These are phyloP conservation scores for Dendrocalamus latiflorus DNA, from an alignment of 202 grass and related monocot species.

Conservation along the genomic window DNA sequence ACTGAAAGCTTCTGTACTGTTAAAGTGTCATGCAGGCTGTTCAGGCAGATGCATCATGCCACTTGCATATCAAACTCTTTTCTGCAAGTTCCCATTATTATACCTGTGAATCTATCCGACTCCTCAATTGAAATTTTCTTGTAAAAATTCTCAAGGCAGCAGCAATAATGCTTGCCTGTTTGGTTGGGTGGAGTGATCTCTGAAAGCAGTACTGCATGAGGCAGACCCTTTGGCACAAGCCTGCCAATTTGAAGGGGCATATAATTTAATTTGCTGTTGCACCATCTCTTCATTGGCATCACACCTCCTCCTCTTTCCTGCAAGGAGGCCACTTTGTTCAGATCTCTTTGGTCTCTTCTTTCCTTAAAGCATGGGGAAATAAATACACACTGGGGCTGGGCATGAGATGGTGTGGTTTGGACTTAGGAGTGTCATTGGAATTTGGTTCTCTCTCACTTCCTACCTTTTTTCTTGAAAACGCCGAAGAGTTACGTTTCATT, in stretches of 20 bases:
- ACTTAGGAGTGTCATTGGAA: conserved; percentile 30
- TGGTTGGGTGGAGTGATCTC: conserved; percentile 34
- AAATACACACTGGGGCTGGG: neutral
- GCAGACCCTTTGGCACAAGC: conserved; percentile 30
- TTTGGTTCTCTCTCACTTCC: conserved; percentile 28
- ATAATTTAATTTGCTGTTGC: conserved; percentile 28
- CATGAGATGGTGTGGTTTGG: conserved; percentile 33
- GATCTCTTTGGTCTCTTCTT: too few species aligned
- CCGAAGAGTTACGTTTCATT: too few species aligned
- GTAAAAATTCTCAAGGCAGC: conserved; percentile 11
- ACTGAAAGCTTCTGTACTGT: conserved; percentile 1
- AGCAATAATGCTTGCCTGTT: conserved; percentile 27
- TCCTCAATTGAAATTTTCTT: conserved; percentile 1
- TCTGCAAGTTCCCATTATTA: neutral
- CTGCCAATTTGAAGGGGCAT: conserved; percentile 31
- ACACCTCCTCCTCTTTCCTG: too few species aligned
- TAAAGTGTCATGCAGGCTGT: conserved; percentile 21
- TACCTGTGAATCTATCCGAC: neutral
- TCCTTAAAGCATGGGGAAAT: too few species aligned
- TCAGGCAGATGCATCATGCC: conserved; percentile 22
- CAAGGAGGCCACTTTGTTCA: too few species aligned
- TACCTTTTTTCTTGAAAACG: too few species aligned
- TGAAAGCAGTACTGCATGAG: conserved; percentile 29
- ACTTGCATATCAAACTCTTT: neutral
- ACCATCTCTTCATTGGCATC: too few species aligned